Evolutionary conservation across 2,329 filamentous ascomycete genomes (phyloP).

Genomic region (Xylariales sp.): DNA sequence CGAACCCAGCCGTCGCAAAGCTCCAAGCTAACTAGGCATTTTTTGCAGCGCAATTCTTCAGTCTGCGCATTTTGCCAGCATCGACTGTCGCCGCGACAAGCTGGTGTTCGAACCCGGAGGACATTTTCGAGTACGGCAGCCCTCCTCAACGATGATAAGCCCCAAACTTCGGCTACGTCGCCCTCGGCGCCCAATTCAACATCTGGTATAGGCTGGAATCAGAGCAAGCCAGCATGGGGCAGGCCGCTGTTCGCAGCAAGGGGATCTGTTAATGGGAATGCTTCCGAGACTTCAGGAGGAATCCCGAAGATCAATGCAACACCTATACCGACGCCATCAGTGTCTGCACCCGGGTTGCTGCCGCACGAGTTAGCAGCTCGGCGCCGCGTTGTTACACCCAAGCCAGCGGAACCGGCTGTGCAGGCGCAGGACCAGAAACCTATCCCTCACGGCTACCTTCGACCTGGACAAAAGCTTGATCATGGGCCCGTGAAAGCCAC

Average conservation of each 20-base stretch:
- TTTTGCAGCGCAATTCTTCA: conserved; percentile 19
- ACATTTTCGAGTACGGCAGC: conserved; percentile 13
- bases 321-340: no score
- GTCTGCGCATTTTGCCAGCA: conserved; percentile 25
- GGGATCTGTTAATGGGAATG: no score
- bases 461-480: no score
- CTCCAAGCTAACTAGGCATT: background rate
- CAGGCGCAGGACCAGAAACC: background rate
- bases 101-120: conserved; percentile 8
- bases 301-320: no score
- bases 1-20: background rate
- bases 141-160: conserved; percentile 8
- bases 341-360: no score
- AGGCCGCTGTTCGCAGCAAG: conserved; percentile 7
- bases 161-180: no score
- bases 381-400: background rate
- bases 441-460: no score
- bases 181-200: no score
- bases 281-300: no score
- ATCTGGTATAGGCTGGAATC: no score
- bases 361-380: conserved; percentile 9
- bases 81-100: conserved; percentile 15
- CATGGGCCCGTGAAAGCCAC: no score
- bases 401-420: background rate
- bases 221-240: conserved; percentile 12